Conservation (phyloP, 495 filamentous ascomycete species). For the Annulohypoxylon maeteangense region DNA sequence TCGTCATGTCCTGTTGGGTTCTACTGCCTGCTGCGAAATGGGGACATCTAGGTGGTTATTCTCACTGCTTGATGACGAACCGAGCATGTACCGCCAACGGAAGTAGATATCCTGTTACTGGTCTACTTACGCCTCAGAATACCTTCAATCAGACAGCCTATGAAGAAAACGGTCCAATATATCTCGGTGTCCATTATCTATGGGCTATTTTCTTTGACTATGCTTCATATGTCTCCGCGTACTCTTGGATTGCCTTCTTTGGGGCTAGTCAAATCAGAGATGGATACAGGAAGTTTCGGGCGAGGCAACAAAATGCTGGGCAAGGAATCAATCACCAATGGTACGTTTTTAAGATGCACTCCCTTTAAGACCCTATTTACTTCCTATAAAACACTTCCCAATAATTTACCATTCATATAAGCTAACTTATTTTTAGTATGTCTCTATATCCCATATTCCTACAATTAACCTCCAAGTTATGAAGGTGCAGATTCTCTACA, state of each 20-base stretch:
- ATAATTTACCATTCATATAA: background rate
- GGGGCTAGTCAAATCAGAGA: constrained; percentile 58
- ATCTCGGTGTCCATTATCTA: constrained; percentile 63
- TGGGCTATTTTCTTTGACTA: constrained; percentile 70
- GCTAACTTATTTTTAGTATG: constrained; percentile 28
- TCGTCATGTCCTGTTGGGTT: constrained; percentile 66
- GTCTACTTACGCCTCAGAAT: constrained; percentile 59
- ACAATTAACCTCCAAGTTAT: background rate
- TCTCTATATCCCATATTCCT: background rate
- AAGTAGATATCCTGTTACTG: constrained; percentile 57
- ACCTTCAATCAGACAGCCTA: constrained; percentile 66
- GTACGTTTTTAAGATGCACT: constrained; percentile 15
- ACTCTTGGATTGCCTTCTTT: constrained; percentile 67
- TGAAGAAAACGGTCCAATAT: constrained; percentile 60
- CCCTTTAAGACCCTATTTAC: background rate
- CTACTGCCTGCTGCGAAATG: constrained; percentile 66
- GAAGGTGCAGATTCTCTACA: background rate
- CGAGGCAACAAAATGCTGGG: constrained; percentile 43
- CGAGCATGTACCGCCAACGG: constrained; percentile 59
- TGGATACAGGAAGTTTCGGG: constrained; percentile 54
- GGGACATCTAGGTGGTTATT: constrained; percentile 62
- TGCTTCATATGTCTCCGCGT: constrained; percentile 63
- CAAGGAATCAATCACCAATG: constrained; percentile 62
- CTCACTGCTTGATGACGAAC: constrained; percentile 66
- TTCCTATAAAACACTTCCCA: background rate